Percentiles rank a stretch among this genome's conserved stretches.
Conservation (phyloP, 805 yeast species). For the Zygosaccharomyces bailii region DNA sequence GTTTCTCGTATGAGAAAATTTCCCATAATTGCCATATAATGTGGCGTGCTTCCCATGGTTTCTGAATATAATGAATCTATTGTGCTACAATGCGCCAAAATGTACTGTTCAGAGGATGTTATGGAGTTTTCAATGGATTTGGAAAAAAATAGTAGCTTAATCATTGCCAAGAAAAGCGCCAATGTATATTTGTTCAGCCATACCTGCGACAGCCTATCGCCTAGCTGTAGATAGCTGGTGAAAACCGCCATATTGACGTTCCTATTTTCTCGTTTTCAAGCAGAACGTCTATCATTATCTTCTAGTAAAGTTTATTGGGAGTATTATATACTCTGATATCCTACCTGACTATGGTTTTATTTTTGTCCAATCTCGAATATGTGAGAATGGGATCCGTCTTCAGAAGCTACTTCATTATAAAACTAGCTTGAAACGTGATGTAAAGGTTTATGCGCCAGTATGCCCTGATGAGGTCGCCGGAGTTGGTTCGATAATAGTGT, state of each 20-base stretch:
- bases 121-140: slow-evolving; percentile 45
- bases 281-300: too few relatives aligned
- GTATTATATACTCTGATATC: too few relatives aligned
- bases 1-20: slow-evolving; percentile 48
- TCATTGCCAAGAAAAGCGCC: slow-evolving; percentile 48
- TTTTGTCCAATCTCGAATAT: background rate
- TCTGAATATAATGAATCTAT: slow-evolving; percentile 41
- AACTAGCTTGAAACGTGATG: background rate
- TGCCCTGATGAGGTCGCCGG: background rate
- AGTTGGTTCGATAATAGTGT: too few relatives aligned
- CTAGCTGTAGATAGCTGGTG: slow-evolving; percentile 42
- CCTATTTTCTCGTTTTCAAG: too few relatives aligned
- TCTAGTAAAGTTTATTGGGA: too few relatives aligned
- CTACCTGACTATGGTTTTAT: too few relatives aligned
- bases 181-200: slow-evolving; percentile 67
- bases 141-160: slow-evolving; percentile 60
- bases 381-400: too few relatives aligned
- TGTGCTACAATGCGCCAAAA: slow-evolving; percentile 45
- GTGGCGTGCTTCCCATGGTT: slow-evolving; percentile 48
- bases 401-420: too few relatives aligned
- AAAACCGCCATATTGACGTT: background rate
- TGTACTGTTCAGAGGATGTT: slow-evolving; percentile 37
- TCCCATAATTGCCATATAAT: slow-evolving; percentile 52
- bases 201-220: slow-evolving; percentile 57
- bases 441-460: background rate